Percentiles rank a stretch among this genome's conserved stretches.
These are phyloP conservation scores for Backusella tuberculispora DNA, from an alignment of 192 early-diverging fungal species.

Conservation along the genomic window DNA sequence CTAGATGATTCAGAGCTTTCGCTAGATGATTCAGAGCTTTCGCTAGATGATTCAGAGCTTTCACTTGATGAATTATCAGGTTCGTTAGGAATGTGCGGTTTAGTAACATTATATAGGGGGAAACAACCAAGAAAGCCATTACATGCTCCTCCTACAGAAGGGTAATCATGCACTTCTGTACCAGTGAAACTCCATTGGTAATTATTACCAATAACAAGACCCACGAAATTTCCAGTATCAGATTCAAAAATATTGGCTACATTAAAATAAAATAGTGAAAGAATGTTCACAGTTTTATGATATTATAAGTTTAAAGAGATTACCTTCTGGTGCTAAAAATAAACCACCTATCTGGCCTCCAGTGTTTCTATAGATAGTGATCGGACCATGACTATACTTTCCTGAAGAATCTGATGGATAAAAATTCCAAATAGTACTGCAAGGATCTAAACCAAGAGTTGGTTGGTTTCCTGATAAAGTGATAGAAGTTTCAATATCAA, in stretches of 20 bases:
- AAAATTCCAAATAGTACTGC: not conserved
- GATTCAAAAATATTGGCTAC: not conserved
- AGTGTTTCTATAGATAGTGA: not conserved
- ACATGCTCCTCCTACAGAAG: not conserved
- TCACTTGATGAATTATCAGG: not conserved
- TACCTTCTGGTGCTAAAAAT: conserved; percentile 4
- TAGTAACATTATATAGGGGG: too few relatives aligned
- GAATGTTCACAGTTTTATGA: too few relatives aligned
- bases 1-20: too few relatives aligned
- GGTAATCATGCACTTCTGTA: not conserved
- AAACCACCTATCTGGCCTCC: not conserved
- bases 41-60: too few relatives aligned
- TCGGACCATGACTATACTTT: not conserved
- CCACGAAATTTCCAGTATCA: not conserved
- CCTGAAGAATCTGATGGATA: not conserved
- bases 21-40: not conserved
- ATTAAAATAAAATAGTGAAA: too few relatives aligned
- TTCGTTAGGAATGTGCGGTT: not conserved
- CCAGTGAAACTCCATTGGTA: not conserved
- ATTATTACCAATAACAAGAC: not conserved
- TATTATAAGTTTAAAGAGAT: not conserved
- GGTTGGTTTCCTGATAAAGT: not conserved
- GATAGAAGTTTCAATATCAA: not conserved
- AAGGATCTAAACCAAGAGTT: not conserved
- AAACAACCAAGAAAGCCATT: not conserved